Evolutionary conservation across 2,329 filamentous ascomycete genomes (phyloP).

Genomic region (Ophiostoma ulmi): DNA sequence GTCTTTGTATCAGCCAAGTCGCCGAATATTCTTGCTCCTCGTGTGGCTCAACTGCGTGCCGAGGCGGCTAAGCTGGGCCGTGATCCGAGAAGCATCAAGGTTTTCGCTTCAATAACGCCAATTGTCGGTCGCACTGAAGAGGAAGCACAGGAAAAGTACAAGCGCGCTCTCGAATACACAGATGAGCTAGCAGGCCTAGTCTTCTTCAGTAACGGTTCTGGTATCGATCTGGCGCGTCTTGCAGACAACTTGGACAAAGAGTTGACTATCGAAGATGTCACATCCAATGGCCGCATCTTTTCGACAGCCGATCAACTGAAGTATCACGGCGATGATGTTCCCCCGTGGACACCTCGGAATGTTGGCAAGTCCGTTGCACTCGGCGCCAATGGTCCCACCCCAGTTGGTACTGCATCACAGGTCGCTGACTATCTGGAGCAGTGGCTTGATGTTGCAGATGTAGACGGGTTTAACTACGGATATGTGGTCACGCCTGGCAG

Average conservation of each 20-base stretch:
- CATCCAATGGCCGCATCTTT: neutral
- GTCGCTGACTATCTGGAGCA: neutral
- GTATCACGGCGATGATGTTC: conserved; percentile 2
- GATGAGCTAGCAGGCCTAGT: conserved; percentile 5
- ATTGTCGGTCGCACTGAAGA: conserved; percentile 4
- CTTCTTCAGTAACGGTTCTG: neutral
- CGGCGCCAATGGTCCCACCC: neutral
- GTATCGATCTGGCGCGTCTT: neutral
- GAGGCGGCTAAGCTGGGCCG: neutral
- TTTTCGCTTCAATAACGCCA: neutral
- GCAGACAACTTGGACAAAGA: neutral
- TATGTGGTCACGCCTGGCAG: neutral
- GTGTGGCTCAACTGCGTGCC: conserved; percentile 4
- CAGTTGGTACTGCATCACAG: neutral
- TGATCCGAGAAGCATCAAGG: neutral
- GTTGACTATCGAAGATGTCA: neutral
- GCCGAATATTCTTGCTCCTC: neutral
- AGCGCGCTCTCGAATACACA: neutral
- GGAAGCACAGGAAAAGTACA: neutral
- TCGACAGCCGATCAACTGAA: neutral
- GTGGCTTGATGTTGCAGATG: neutral
- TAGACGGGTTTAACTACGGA: neutral
- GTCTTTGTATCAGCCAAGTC: conserved; percentile 11
- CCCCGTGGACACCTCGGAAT: neutral
- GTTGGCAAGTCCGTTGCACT: conserved; percentile 4